Conservation (phyloP, 2,329 filamentous ascomycete species). For the Colletotrichum brevisporum region DNA sequence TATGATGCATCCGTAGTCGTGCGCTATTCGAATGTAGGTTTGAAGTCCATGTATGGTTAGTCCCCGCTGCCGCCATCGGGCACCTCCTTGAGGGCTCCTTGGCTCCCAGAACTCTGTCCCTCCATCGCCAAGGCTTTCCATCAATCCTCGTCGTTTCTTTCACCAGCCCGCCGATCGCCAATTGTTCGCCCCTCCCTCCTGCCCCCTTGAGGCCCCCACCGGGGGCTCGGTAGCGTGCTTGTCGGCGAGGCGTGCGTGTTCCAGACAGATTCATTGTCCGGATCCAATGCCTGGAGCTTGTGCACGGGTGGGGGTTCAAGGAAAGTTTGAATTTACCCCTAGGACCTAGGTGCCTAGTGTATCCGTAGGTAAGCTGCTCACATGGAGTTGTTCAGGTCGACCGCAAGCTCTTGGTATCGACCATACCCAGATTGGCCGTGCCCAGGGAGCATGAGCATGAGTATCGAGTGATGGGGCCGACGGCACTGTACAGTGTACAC, state of each 20-base stretch:
- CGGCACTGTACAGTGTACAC: background rate
- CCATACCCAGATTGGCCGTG: background rate
- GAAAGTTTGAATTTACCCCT: conserved; percentile 24
- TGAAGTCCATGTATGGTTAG: background rate
- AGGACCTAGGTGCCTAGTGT: too few species aligned
- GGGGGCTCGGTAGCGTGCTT: conserved; percentile 14
- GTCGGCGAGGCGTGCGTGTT: conserved; percentile 18
- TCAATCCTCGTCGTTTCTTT: conserved; percentile 24
- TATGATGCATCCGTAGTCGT: too few species aligned
- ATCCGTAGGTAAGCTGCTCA: background rate
- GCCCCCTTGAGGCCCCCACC: conserved; percentile 3
- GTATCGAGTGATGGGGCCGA: too few species aligned
- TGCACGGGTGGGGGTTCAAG: conserved; percentile 20
- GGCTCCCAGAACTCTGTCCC: conserved; percentile 10
- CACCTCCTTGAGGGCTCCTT: background rate
- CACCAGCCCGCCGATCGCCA: conserved; percentile 21
- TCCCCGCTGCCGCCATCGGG: background rate
- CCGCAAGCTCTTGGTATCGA: too few species aligned
- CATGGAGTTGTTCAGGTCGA: background rate
- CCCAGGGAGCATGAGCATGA: background rate
- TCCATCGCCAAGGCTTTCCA: conserved; percentile 27
- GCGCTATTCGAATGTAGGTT: too few species aligned
- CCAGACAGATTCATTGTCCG: conserved; percentile 35
- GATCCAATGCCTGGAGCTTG: conserved; percentile 16
- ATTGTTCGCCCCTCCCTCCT: conserved; percentile 12